Evolutionary conservation across 2,329 filamentous ascomycete genomes (phyloP), one percentile per base, ranked within the genome.

Genomic region (Ascosphaera apis): DNA sequence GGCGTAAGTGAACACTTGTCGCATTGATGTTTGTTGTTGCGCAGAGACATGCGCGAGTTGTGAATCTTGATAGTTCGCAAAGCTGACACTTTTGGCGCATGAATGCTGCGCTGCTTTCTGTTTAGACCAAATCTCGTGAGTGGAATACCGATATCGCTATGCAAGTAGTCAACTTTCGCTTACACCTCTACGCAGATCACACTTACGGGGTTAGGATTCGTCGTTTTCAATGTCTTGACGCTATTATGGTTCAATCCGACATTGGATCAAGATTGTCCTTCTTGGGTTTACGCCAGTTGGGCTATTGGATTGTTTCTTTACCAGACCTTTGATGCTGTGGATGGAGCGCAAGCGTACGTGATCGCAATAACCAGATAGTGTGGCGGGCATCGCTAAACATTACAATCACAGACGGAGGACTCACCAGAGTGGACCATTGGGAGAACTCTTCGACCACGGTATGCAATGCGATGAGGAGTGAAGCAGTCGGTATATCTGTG

Each of bases 311-410:
- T 98, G 44, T 93, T 95, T 54, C 56, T 95, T 36, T 98, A 98
- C 57, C 88, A 98, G 67, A 95, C 86, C 1, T 93, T 98, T 58
- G 88, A 98, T 57, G 88, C 86, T 2, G 83, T 95, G 17, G 88
- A 98, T 57, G 88, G 88, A 36, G 69, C 77, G 19, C 88, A 98
- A 55, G 88, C 88, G 73, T 82, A 65, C 53, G 77, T 68, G 36
- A 42, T 27, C 18, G n/a, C n/a, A n/a, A n/a, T n/a, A n/a, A n/a
- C n/a, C n/a, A n/a, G n/a, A n/a, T n/a, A n/a, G n/a, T n/a, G n/a
- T n/a, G n/a, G n/a, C n/a, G n/a, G n/a, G n/a, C n/a, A n/a, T n/a
- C n/a, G n/a, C n/a, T n/a, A n/a, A n/a, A n/a, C n/a, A n/a, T n/a
- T n/a, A n/a, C n/a, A n/a, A n/a, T n/a, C n/a, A n/a, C 40, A 82